Base-by-base conservation (phyloP, 202 grass and related monocot genomes). In the Musa balbisiana region DNA sequence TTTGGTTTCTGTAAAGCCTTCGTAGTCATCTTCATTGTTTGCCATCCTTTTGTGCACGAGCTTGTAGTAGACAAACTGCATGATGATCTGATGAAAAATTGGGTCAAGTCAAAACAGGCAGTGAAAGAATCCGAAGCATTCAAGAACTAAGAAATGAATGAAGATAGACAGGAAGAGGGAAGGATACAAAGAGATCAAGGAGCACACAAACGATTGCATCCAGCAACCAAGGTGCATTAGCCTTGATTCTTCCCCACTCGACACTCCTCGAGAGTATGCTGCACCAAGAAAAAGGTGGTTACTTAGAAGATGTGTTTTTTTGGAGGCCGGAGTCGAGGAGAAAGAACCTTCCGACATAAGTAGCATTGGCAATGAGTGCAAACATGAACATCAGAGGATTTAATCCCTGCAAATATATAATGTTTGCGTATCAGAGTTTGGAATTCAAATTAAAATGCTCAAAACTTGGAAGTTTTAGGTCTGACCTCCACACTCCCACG, bases 371-470 rank as follows among this genome's bases (percentile, higher is more conserved):
- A 19, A 78, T 55, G 50, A 78, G 76, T 68, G 76, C 76, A 68
- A 78, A 78, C 62, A 54, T 8, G 64, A 78, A 78, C 76, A 78
- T 78, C 49, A 78, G 64, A 43, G 76, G 76, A 53, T 78, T 78
- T 68, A 78, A 78, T 54, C 76, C 76, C 76, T 78, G n/a, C 10
- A 68, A 25, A 62, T 0, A 43, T 8, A 43, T 43, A 5, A 8
- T 1, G 33, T 43, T 43, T 8, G 33, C 8, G 33, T 6, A 43
- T 43, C 33, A 43, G 33, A 43, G 33, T 4, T 43, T 43, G 33
- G 33, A 43, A 6, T 43, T 43, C 33, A 43, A 62, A 43, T 49
- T 13, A 60, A 25, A 43, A 6, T 43, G 33, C 33, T 43, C 33
- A 43, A 43, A 6, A 43, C 33, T 43, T 6, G 33, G 0, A 55